These are phyloP conservation scores for Fusarium sp. DNA, from an alignment of 2,329 filamentous ascomycete species.

Conservation along the genomic window DNA sequence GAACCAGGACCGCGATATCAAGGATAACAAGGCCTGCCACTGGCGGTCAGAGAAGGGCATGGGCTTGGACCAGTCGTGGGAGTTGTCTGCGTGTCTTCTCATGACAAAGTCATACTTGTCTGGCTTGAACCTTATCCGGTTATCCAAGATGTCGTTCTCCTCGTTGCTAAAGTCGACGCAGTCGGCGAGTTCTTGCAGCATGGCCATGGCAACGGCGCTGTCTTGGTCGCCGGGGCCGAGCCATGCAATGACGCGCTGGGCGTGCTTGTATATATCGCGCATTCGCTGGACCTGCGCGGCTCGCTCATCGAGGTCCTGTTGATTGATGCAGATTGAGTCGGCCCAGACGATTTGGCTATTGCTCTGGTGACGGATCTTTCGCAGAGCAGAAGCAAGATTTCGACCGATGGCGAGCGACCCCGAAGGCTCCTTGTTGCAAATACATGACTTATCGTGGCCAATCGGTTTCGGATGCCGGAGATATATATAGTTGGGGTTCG, in stretches of 20 bases:
- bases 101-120: not conserved
- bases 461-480: slow-evolving; percentile 3
- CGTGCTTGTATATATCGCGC: slow-evolving; percentile 2
- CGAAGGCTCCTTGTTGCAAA: not conserved
- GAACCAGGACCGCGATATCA: slow-evolving; percentile 6
- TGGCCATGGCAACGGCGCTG: not conserved
- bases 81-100: not conserved
- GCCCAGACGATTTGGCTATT: not conserved
- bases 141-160: not conserved
- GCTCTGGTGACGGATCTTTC: not conserved
- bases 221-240: slow-evolving; percentile 4
- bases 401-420: not conserved
- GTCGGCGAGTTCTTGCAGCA: slow-evolving; percentile 1
- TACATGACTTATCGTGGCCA: not conserved
- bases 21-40: not conserved
- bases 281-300: slow-evolving; percentile 7
- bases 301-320: slow-evolving; percentile 1
- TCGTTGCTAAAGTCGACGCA: slow-evolving; percentile 6
- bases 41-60: slow-evolving; percentile 6
- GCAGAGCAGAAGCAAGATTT: slow-evolving; percentile 12
- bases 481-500: not conserved
- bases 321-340: slow-evolving; percentile 18
- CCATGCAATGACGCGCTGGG: slow-evolving; percentile 5
- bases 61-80: not conserved
- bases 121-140: not conserved